Evolutionary conservation across 169 alveolate species (phyloP), one percentile per base, ranked within the genome.

Genomic region (Eimeria necatrix): DNA sequence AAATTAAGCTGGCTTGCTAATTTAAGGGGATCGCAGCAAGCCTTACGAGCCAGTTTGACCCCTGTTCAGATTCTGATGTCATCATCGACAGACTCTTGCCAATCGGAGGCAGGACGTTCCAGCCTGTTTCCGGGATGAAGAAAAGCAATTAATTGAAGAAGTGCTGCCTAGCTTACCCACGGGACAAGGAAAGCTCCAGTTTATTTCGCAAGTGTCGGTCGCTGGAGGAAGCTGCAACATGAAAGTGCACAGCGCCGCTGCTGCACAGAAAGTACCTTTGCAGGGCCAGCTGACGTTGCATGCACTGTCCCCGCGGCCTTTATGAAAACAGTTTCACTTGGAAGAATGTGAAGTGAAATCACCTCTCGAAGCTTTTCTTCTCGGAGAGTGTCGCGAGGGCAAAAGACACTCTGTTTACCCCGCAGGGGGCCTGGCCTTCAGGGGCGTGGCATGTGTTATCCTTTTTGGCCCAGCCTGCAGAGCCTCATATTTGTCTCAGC

Each of bases 101-200:
- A 20, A 26, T 26, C 12, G 89, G 26, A 22, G 64, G 60, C 2
- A 73, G 9, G 24, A 74, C 68, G n/a, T 53, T 68, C 95, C 95
- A 90, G n/a, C 90, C 90, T 88, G 74, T 48, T 70, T n/a, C 10
- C 16, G 41, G 59, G 78, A 20, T 7, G 20, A 5, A 24, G 46
- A 5, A 18, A 14, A 26, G 14, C 4, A 71, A 4, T 24, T 4
- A 18, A 53, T 26, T 51, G 70, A 6, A 8, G 10, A 6, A 48
- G 9, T 46, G 49, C 59, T 48, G 32, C 2, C 4, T 6, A 20
- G 8, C 73, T 9, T 48, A 88, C 94, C 87, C 18, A 41, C 90
- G 16, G 95, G 95, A 56, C 95, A 90, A 14, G 95, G 95, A 32
- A 74, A 24, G 18, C 24, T 68, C 95, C 95, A 90, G 81, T 90